A percentile compares a stretch with the other conserved stretches of the same genome.
These are phyloP conservation scores for Alternaria gaisen DNA, from an alignment of 2,329 filamentous ascomycete species.

Conservation along the genomic window DNA sequence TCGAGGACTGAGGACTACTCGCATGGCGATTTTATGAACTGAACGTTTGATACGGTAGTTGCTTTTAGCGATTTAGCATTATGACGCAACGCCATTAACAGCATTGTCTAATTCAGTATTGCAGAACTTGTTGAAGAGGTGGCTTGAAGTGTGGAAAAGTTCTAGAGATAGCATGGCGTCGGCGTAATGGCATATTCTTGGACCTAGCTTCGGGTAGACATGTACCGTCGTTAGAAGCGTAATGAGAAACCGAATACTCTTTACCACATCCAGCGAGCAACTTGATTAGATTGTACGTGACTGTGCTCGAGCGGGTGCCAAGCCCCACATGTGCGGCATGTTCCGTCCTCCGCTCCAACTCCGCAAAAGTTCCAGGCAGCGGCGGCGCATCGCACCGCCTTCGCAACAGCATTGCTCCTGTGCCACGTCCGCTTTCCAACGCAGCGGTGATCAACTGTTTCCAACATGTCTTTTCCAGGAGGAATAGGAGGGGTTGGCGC, in stretches of 20 bases:
- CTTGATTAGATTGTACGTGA: neutral
- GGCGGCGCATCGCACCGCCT: slow-evolving; percentile 16
- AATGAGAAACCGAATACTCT: slow-evolving; percentile 17
- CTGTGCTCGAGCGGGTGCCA: slow-evolving; percentile 18
- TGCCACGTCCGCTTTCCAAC: neutral
- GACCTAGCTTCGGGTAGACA: slow-evolving; percentile 20
- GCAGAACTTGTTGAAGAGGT: slow-evolving; percentile 21
- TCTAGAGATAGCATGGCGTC: slow-evolving; percentile 24
- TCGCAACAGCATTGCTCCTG: slow-evolving; percentile 12
- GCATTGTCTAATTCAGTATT: slow-evolving; percentile 38
- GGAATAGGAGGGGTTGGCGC: slow-evolving; percentile 32
- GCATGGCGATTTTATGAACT: slow-evolving; percentile 47
- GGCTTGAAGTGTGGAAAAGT: slow-evolving; percentile 31
- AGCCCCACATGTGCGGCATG: slow-evolving; percentile 30
- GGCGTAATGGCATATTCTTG: slow-evolving; percentile 20
- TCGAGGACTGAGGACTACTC: slow-evolving; percentile 41
- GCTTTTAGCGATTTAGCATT: slow-evolving; percentile 23
- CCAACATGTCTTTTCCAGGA: slow-evolving; percentile 45
- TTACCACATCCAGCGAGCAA: neutral
- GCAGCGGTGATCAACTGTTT: neutral
- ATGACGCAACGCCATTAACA: slow-evolving; percentile 44
- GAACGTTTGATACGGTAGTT: slow-evolving; percentile 10
- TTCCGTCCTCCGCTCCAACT: slow-evolving; percentile 47
- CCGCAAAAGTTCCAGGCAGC: slow-evolving; percentile 43
- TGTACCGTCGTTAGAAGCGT: slow-evolving; percentile 17